phyloP scores from a whole-genome alignment of 352 stramenopile species.

The Phytopythium montanum region DNA sequence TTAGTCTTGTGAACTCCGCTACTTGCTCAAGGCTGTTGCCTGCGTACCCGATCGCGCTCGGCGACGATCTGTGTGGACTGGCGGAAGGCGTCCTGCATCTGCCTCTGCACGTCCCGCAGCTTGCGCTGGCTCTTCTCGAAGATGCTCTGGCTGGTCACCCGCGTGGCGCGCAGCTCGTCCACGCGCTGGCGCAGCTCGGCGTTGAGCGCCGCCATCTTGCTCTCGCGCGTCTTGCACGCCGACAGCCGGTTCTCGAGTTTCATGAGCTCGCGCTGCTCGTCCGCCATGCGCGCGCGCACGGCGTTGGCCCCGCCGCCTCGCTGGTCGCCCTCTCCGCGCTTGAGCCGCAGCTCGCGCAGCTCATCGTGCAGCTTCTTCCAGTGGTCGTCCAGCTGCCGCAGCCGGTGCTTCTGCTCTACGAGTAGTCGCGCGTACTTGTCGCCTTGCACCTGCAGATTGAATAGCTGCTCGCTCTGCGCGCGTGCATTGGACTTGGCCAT shows the following conservation, averaged over 20 bases:
- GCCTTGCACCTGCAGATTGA: constrained; percentile 76
- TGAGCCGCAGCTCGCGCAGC: constrained; percentile 59
- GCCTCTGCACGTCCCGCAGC: constrained; percentile 65
- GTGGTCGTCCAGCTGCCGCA: constrained; percentile 62
- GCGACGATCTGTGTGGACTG: constrained; percentile 65
- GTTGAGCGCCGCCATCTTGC: constrained; percentile 67
- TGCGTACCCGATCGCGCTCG: constrained; percentile 56
- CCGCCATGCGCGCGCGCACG: constrained; percentile 60
- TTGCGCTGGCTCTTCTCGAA: constrained; percentile 82
- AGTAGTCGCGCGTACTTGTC: constrained; percentile 76
- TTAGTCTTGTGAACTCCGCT: no score
- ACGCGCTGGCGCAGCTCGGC: constrained; percentile 46
- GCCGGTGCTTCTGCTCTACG: constrained; percentile 66
- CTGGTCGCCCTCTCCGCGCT: constrained; percentile 68
- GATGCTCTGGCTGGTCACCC: constrained; percentile 62
- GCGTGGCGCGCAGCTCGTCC: constrained; percentile 58
- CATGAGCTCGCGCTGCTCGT: constrained; percentile 72
- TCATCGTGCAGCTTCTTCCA: constrained; percentile 68
- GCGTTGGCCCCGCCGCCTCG: constrained; percentile 66
- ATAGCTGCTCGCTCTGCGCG: constrained; percentile 74
- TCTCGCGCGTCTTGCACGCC: constrained; percentile 66
- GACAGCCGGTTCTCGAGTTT: constrained; percentile 80
- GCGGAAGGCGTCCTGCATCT: constrained; percentile 76
- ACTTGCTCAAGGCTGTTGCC: background rate
- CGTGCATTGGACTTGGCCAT: constrained; percentile 67